Evolutionary conservation across 495 filamentous ascomycete species (phyloP), one percentile per base, ranked within the genome.

Genomic region (Thozetella sp.): DNA sequence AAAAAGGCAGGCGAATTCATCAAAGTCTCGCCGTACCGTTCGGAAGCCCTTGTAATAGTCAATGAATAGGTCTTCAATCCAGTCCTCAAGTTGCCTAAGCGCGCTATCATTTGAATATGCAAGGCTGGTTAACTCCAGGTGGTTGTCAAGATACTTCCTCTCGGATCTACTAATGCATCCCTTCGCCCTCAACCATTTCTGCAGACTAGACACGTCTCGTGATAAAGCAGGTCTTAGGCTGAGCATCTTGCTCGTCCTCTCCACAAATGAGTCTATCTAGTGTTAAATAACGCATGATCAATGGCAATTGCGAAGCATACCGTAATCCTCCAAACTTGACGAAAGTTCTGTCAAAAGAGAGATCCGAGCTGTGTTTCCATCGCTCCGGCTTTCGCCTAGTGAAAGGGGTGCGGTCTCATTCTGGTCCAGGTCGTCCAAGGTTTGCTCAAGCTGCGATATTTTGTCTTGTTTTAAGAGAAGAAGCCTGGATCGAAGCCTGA

Each of bases 141-240:
- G 6, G 20, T 64, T 23, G 9, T 27, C 40, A n/a, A 76, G 67
- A 54, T 70, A 74, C 22, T 46, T 53, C 4, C 66, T 67, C 45
- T 78, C 73, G 12, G 65, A 56, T 19, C 58, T 60, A 55, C 55
- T 59, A 19, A 77, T 13, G 46, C 59, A 60, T 24, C 63, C 61
- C 10, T 57, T 74, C 2, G 56, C 63, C 0, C 65, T 54, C 6
- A 74, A 9, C 68, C 64, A 76, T 58, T 76, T 72, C 54, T 62
- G 55, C 10, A 76, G 52, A 55, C 63, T 72, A 11, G 24, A 2
- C 9, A 63, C 40, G 54, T 75, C 60, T 54, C 62, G 27, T 25
- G 15, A 2, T 1, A 12, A 22, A 15, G 68, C 63, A 63, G 19
- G 25, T 20, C 54, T 45, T 13, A 53, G 59, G 22, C 43, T 54